Conservation (phyloP, 495 filamentous ascomycete species). For the Penicillium soppii region DNA sequence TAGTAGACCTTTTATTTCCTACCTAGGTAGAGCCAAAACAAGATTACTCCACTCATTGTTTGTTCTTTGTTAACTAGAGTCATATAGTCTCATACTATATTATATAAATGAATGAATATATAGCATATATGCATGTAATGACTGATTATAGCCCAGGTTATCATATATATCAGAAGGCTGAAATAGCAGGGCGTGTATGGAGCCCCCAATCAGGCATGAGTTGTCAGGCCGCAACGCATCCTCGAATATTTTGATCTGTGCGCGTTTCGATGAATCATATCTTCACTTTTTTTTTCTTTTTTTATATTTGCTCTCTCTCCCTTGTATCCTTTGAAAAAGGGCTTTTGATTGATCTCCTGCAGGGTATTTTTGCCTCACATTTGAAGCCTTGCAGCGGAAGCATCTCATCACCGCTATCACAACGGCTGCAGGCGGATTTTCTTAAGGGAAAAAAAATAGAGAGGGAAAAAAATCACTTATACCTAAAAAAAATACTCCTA, state of each 20-base stretch:
- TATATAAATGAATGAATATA: neutral
- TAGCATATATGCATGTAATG: neutral
- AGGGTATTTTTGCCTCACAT: constrained; percentile 28
- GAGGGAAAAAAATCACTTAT: neutral
- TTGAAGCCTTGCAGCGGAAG: constrained; percentile 30
- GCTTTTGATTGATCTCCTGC: constrained; percentile 25
- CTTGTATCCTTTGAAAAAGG: constrained; percentile 8
- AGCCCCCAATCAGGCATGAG: constrained; percentile 29
- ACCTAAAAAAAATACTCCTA: constrained; percentile 1
- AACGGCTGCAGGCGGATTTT: constrained; percentile 12
- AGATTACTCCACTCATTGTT: constrained; percentile 9
- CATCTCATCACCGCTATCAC: constrained; percentile 14
- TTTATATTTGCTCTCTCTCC: neutral
- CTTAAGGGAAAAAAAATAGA: constrained; percentile 1
- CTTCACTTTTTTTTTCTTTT: constrained; percentile 4
- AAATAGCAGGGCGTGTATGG: constrained; percentile 4
- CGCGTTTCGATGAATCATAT: constrained; percentile 29
- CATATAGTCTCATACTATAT: neutral
- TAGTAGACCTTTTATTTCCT: constrained; percentile 6
- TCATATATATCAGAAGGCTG: constrained; percentile 3
- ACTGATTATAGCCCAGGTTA: too few species aligned
- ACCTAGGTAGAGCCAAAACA: constrained; percentile 8
- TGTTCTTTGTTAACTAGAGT: neutral
- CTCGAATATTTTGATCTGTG: constrained; percentile 25
- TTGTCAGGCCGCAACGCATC: constrained; percentile 34